A percentile compares a stretch with the other conserved stretches of the same genome.
These are phyloP conservation scores for Aureobasidium melanogenum DNA, from an alignment of 2,329 filamentous ascomycete genomes.

Conservation along the genomic window DNA sequence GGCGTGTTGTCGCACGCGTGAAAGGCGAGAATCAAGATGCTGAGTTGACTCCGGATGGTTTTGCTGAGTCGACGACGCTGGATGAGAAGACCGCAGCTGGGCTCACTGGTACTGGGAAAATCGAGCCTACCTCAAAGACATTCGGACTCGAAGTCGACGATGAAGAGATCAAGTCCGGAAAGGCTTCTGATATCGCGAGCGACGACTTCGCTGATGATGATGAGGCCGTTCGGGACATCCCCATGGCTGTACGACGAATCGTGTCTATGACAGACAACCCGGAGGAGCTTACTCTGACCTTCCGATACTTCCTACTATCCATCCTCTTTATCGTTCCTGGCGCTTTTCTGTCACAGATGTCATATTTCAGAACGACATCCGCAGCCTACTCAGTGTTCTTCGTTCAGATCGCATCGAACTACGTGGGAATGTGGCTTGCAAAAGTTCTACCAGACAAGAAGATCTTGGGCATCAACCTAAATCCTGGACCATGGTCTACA, in stretches of 20 bases:
- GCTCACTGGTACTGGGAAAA: slow-evolving; percentile 6
- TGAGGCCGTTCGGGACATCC: slow-evolving; percentile 39
- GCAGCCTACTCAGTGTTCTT: slow-evolving; percentile 54
- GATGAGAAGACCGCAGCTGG: not conserved
- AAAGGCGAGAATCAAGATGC: not conserved
- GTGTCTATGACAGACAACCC: slow-evolving; percentile 51
- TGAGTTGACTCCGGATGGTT: not conserved
- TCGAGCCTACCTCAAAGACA: slow-evolving; percentile 7
- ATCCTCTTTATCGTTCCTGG: slow-evolving; percentile 49
- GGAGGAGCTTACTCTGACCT: slow-evolving; percentile 47
- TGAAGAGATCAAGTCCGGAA: slow-evolving; percentile 1
- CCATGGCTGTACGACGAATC: slow-evolving; percentile 46
- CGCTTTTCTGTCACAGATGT: slow-evolving; percentile 50
- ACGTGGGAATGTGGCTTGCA: slow-evolving; percentile 45
- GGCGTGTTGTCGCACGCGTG: not conserved
- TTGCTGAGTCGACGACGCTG: slow-evolving; percentile 4
- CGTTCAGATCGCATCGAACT: slow-evolving; percentile 50
- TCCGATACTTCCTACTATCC: slow-evolving; percentile 50
- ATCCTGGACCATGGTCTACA: slow-evolving; percentile 48
- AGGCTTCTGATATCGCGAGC: slow-evolving; percentile 14
- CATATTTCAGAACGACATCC: slow-evolving; percentile 48
- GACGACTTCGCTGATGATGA: slow-evolving; percentile 29
- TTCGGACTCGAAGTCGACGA: slow-evolving; percentile 9
- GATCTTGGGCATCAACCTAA: slow-evolving; percentile 44
- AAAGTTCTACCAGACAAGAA: slow-evolving; percentile 41